Base-by-base conservation (phyloP, 176 grass and related monocot species). In the Oryza longistaminata region DNA sequence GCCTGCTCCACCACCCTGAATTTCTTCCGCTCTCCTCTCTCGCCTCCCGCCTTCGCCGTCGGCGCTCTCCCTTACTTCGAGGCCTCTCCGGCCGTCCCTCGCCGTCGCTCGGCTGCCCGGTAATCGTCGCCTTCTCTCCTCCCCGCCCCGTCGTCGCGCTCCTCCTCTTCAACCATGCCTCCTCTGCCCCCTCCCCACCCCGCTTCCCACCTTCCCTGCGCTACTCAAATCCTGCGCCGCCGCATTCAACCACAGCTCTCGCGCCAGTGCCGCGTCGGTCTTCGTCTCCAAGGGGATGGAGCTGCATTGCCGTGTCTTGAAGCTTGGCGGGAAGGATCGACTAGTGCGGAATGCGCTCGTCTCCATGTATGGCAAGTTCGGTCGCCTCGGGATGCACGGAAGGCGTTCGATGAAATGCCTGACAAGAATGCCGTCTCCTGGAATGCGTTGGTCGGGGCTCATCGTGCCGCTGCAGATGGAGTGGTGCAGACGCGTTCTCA, bases 181-280 rank as follows among this genome's bases (percentile, higher is more conserved):
- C 83, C 70, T 70, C 55, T 31, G 70, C 48, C 64, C 82, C 74
- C 11, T 85, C 58, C 74, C 68, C 12, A 85, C 90, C 26, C 77
- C 85, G 9, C 82, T 81, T 42, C 87, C 90, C 68, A 52, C 85
- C 27, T 93, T 91, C 76, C 88, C 94, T 0, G 88, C 90, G 6
- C 88, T 97, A 7, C 76, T 97, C 83, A 97, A 92, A 68, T 91
- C 94, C 8, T 94, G 94, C 22, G 85, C 73, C 22, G 88, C 92
- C 12, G 83, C 92, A 14, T 88, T 92, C 81, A 75, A 40, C 16
- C 66, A 76, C 14, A 49, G 71, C 71, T 24, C 55, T 3, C 4
- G 34, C 25, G 31, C 42, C 66, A 15, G 55, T 17, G 67, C 68
- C 33, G 44, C 74, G 7, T 74, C 27, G 1, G 83, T 68, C n/a